Percentiles rank a stretch among this genome's conserved stretches.
phyloP scores from a whole-genome alignment of 495 filamentous ascomycete genomes.

The Lophiostoma macrostomum region DNA sequence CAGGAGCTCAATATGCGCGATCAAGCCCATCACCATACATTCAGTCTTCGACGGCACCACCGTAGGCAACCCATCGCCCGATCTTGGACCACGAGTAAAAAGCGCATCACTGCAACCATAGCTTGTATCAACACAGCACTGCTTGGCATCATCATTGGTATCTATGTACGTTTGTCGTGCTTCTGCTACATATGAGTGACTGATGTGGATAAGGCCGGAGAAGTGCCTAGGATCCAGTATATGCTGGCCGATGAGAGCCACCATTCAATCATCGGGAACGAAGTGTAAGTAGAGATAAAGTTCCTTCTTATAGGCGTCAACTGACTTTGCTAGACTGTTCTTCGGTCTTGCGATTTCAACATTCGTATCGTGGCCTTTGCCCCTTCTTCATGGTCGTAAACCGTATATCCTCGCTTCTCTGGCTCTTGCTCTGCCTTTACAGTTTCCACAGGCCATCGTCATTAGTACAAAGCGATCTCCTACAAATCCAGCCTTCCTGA shows the following conservation, averaged over 20 bases:
- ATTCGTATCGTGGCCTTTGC: constrained; percentile 68
- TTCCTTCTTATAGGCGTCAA: neutral
- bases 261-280: constrained; percentile 66
- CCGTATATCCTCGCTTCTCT: constrained; percentile 66
- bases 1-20: constrained; percentile 17
- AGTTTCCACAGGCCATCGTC: constrained; percentile 69
- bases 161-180: constrained; percentile 51
- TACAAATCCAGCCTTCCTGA: constrained; percentile 53
- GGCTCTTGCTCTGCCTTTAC: constrained; percentile 63
- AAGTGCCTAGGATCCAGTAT: constrained; percentile 73
- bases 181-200: neutral
- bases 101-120: constrained; percentile 63
- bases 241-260: constrained; percentile 63
- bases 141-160: constrained; percentile 65
- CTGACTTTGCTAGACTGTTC: constrained; percentile 49
- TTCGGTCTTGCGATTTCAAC: constrained; percentile 65
- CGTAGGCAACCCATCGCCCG: constrained; percentile 49
- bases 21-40: constrained; percentile 20
- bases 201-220: constrained; percentile 51
- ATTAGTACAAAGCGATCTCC: constrained; percentile 56
- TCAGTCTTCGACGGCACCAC: constrained; percentile 25
- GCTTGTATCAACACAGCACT: constrained; percentile 68
- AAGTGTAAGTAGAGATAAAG: constrained; percentile 44
- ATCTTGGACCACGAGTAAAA: constrained; percentile 62
- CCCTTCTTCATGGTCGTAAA: constrained; percentile 73